Percentiles rank a stretch among this genome's conserved stretches.
phyloP scores from a whole-genome alignment of 306 rosid species.

The Alnus glutinosa region DNA sequence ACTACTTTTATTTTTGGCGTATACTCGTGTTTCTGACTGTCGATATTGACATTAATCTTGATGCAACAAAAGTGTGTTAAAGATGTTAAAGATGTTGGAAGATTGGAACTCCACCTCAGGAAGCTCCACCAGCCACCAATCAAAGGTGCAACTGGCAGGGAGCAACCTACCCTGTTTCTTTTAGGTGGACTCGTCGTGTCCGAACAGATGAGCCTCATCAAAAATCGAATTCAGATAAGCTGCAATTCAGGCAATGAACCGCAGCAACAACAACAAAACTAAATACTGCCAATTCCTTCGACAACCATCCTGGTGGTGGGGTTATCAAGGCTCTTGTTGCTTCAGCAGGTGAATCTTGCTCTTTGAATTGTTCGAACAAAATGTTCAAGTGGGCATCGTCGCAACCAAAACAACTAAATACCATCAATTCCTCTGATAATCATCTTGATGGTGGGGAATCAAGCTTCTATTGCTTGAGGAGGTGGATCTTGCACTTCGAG shows the following conservation, averaged over 20 bases:
- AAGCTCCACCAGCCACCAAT: slow-evolving; percentile 31
- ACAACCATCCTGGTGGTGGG: too few relatives aligned
- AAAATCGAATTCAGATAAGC: too few relatives aligned
- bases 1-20: background rate
- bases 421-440: slow-evolving; percentile 18
- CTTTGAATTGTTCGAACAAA: too few relatives aligned
- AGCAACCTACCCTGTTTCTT: background rate
- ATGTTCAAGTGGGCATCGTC: too few relatives aligned
- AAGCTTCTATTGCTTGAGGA: slow-evolving; percentile 7
- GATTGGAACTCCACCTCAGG: slow-evolving; percentile 31
- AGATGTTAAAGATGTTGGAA: slow-evolving; percentile 2
- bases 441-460: background rate
- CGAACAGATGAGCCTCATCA: too few relatives aligned
- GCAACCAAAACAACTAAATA: background rate
- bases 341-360: too few relatives aligned
- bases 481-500: too few relatives aligned
- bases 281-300: too few relatives aligned
- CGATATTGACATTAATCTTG: background rate
- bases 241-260: too few relatives aligned
- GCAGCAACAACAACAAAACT: too few relatives aligned
- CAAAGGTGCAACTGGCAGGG: slow-evolving; percentile 31
- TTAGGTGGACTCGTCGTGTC: too few relatives aligned
- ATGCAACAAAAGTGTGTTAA: slow-evolving; percentile 9
- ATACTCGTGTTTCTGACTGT: background rate
- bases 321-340: too few relatives aligned